phyloP scores from a whole-genome alignment of 345 rosid species.

The Syzygium aromaticum region DNA sequence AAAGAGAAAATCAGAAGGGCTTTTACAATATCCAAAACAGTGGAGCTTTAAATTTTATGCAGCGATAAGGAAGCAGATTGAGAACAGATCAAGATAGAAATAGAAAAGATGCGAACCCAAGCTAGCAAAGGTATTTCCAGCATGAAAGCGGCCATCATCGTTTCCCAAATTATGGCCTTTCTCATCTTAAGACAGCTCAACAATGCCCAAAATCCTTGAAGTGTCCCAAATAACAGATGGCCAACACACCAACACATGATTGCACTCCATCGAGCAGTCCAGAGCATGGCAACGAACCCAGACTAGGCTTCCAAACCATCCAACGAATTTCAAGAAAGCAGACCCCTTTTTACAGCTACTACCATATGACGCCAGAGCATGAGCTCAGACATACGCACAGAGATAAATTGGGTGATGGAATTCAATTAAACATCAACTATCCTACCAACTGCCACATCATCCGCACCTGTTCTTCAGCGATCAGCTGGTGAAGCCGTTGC shows the following conservation, averaged over 20 bases:
- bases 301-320: neutral
- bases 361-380: neutral
- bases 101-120: neutral
- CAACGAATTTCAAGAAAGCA: neutral
- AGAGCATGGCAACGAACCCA: neutral
- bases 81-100: neutral
- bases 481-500: conserved; percentile 58
- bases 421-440: neutral
- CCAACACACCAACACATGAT: neutral
- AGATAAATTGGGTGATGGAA: neutral
- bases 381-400: neutral
- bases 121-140: neutral
- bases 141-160: neutral
- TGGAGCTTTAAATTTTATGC: neutral
- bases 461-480: conserved; percentile 69
- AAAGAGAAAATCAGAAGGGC: neutral
- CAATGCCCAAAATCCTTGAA: neutral
- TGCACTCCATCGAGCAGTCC: neutral
- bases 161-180: neutral
- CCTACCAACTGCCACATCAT: neutral
- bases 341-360: neutral
- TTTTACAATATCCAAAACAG: neutral
- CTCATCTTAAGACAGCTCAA: neutral
- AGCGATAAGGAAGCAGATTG: neutral
- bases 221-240: neutral